Evolutionary conservation across 768 basidiomycete genomes (phyloP).

Genomic region (Leucogyrophana mollusca): DNA sequence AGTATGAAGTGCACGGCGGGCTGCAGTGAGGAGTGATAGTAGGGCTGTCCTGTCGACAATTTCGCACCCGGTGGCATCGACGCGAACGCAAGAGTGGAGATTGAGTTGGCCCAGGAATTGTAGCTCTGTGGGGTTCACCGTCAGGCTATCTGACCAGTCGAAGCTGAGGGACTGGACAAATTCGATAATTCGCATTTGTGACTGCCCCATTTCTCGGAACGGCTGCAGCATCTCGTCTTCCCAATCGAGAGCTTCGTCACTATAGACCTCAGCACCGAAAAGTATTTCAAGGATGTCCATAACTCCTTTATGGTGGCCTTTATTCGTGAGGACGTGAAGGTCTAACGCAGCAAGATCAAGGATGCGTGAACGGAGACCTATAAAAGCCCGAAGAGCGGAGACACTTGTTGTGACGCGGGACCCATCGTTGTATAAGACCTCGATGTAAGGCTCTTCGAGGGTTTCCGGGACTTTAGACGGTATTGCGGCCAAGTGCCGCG

Average conservation of each 20-base stretch:
- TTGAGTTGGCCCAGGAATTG: slow-evolving; percentile 67
- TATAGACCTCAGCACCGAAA: slow-evolving; percentile 63
- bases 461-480: slow-evolving; percentile 62
- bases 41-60: slow-evolving; percentile 76
- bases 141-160: slow-evolving; percentile 80
- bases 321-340: slow-evolving; percentile 80
- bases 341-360: slow-evolving; percentile 87
- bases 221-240: slow-evolving; percentile 52
- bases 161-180: slow-evolving; percentile 84
- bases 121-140: slow-evolving; percentile 54
- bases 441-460: slow-evolving; percentile 45
- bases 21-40: slow-evolving; percentile 61
- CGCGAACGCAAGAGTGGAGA: slow-evolving; percentile 66
- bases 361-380: slow-evolving; percentile 80
- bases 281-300: slow-evolving; percentile 76
- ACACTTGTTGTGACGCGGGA: slow-evolving; percentile 67
- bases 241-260: slow-evolving; percentile 37
- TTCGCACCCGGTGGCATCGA: slow-evolving; percentile 74
- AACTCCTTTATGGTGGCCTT: slow-evolving; percentile 71
- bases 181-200: slow-evolving; percentile 83
- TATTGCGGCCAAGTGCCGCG: slow-evolving; percentile 75
- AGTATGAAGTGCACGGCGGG: slow-evolving; percentile 59
- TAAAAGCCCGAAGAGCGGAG: slow-evolving; percentile 67
- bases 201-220: slow-evolving; percentile 76
- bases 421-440: slow-evolving; percentile 71